phyloP scores from a whole-genome alignment of 2,329 filamentous ascomycete genomes.

The Paramyrothecium sp. region DNA sequence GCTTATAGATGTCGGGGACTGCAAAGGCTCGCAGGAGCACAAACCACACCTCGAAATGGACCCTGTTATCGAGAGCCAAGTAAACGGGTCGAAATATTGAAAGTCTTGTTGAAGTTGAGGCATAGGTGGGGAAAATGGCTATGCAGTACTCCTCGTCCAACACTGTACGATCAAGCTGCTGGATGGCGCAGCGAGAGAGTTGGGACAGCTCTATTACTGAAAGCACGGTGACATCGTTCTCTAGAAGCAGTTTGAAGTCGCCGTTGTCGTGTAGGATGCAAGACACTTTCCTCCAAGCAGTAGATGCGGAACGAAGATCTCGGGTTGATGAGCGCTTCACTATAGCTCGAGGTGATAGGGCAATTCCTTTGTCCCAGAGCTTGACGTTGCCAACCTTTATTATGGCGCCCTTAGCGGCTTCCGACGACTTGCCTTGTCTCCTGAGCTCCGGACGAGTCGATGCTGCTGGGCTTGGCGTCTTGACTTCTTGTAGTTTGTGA shows the following conservation, averaged over 20 bases:
- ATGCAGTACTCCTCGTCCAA: slow-evolving; percentile 92
- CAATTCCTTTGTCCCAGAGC: slow-evolving; percentile 79
- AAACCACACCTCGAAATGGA: slow-evolving; percentile 97
- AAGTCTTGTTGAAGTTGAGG: slow-evolving; percentile 68
- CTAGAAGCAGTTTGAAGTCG: slow-evolving; percentile 85
- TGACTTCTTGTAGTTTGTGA: slow-evolving; percentile 49
- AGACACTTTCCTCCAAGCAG: slow-evolving; percentile 82
- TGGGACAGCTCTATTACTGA: slow-evolving; percentile 85
- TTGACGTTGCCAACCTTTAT: slow-evolving; percentile 94
- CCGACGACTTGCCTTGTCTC: slow-evolving; percentile 34
- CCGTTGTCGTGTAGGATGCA: slow-evolving; percentile 95
- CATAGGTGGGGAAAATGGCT: slow-evolving; percentile 92
- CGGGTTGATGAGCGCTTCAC: slow-evolving; percentile 57
- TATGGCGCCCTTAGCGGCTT: slow-evolving; percentile 48
- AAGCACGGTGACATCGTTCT: slow-evolving; percentile 77
- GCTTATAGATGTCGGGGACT: slow-evolving; percentile 83
- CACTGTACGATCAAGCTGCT: slow-evolving; percentile 86
- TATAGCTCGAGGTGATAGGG: slow-evolving; percentile 53
- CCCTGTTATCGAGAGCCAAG: slow-evolving; percentile 78
- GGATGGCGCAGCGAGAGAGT: slow-evolving; percentile 84
- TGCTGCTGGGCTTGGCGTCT: slow-evolving; percentile 26
- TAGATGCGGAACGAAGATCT: slow-evolving; percentile 51
- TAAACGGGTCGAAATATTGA: slow-evolving; percentile 86
- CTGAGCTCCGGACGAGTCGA: slow-evolving; percentile 41
- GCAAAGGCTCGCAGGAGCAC: slow-evolving; percentile 88